Evolutionary conservation across 768 basidiomycete species (phyloP).

Genomic region (Peribolospora kevripleyi): DNA sequence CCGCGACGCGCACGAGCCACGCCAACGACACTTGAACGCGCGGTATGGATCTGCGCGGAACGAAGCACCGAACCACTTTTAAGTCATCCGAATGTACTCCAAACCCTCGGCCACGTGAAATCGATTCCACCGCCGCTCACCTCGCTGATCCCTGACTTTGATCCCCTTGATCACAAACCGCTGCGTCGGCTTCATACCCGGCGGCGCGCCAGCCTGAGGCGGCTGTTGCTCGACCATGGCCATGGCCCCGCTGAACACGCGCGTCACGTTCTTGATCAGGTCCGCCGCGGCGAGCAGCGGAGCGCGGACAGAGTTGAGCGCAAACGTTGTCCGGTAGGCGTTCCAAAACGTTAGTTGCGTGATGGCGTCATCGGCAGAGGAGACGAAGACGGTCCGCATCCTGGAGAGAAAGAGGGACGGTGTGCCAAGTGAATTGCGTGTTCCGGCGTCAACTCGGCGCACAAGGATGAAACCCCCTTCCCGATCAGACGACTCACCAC

Average conservation of each 20-base stretch:
- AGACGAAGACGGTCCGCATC: conserved; percentile 76
- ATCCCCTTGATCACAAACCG: conserved; percentile 77
- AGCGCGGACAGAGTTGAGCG: conserved; percentile 27
- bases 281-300: conserved; percentile 56
- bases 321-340: conserved; percentile 64
- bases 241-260: conserved; percentile 59
- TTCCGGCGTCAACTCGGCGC: conserved; percentile 1
- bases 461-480: neutral
- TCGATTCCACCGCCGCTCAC: neutral
- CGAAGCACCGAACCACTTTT: neutral
- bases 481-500: conserved; percentile 30
- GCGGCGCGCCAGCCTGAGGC: conserved; percentile 13
- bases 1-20: neutral
- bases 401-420: conserved; percentile 22
- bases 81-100: too few relatives aligned
- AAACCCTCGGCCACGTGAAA: neutral
- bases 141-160: conserved; percentile 27
- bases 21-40: neutral
- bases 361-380: conserved; percentile 49
- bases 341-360: conserved; percentile 94
- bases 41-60: neutral
- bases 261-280: conserved; percentile 75
- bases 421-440: conserved; percentile 13
- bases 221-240: conserved; percentile 45
- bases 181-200: conserved; percentile 30